These are phyloP conservation scores for Orbilia ellipsospora DNA, from an alignment of 2,329 filamentous ascomycete genomes.

Conservation along the genomic window DNA sequence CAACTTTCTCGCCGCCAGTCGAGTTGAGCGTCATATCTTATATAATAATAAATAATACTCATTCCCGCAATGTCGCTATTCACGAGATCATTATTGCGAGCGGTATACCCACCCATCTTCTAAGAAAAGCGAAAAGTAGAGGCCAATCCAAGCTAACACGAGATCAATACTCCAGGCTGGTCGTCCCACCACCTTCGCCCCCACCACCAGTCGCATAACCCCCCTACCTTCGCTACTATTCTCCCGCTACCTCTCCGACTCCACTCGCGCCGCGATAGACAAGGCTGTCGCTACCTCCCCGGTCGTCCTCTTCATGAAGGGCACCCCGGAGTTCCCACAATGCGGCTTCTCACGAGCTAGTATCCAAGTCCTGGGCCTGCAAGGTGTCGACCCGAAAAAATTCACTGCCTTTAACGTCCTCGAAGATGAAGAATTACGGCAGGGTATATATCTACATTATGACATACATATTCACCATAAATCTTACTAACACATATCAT, in stretches of 20 bases:
- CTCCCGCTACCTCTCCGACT: conserved; percentile 72
- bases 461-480: conserved; percentile 59
- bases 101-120: conserved; percentile 18
- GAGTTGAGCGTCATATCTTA: background rate
- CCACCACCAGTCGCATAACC: conserved; percentile 8
- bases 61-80: conserved; percentile 42
- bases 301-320: conserved; percentile 99
- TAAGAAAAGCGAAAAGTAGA: background rate
- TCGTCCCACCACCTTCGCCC: conserved; percentile 19
- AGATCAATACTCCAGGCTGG: conserved; percentile 10
- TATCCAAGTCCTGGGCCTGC: conserved; percentile 93
- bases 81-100: conserved; percentile 41
- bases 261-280: conserved; percentile 85
- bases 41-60: background rate
- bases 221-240: conserved; percentile 10
- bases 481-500: conserved; percentile 8
- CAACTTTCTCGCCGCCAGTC: background rate
- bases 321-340: conserved; percentile 92
- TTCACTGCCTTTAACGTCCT: conserved; percentile 99
- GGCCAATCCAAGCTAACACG: conserved; percentile 19
- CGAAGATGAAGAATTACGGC: conserved; percentile 85
- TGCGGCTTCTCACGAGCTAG: conserved; percentile 95
- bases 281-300: conserved; percentile 87
- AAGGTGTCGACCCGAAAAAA: conserved; percentile 93
- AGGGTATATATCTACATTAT: conserved; percentile 68